Conservation (phyloP, 768 basidiomycete genomes). For the Daedalea quercina region DNA sequence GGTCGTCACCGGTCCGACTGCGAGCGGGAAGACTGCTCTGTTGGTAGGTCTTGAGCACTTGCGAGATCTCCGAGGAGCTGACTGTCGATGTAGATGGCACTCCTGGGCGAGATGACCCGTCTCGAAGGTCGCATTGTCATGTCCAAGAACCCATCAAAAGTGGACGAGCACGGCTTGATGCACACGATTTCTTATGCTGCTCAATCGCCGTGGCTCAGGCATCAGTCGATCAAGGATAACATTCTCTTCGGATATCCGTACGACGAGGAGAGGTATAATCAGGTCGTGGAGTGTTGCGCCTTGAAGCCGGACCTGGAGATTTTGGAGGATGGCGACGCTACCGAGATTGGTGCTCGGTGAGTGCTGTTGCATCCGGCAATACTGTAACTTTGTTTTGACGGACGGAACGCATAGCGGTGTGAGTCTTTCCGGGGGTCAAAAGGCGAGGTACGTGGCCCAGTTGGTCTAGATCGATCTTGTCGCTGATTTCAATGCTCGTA, state of each 20-base stretch:
- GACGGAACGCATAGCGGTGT: conserved; percentile 43
- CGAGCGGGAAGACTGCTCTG: conserved; percentile 77
- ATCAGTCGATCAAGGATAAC: conserved; percentile 49
- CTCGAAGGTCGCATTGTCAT: conserved; percentile 52
- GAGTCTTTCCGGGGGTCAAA: conserved; percentile 77
- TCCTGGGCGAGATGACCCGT: conserved; percentile 67
- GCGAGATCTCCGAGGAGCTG: conserved; percentile 16
- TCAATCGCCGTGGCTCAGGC: conserved; percentile 41
- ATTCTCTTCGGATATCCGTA: conserved; percentile 50
- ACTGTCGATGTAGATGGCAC: conserved; percentile 46
- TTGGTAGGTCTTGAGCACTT: conserved; percentile 37
- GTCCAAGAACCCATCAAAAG: conserved; percentile 52
- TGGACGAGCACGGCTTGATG: conserved; percentile 56
- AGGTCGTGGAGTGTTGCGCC: conserved; percentile 81
- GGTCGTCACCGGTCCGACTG: conserved; percentile 73
- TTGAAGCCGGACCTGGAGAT: conserved; percentile 74
- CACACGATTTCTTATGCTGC: conserved; percentile 43
- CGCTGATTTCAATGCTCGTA: neutral
- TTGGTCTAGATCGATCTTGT: neutral
- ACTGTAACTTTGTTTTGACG: neutral
- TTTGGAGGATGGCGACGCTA: conserved; percentile 80
- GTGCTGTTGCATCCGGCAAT: conserved; percentile 9
- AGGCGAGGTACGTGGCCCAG: conserved; percentile 45
- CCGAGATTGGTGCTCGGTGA: conserved; percentile 73
- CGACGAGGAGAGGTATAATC: conserved; percentile 67